Conservation (phyloP, 2,329 filamentous ascomycete species). For the Eutypella sp. region DNA sequence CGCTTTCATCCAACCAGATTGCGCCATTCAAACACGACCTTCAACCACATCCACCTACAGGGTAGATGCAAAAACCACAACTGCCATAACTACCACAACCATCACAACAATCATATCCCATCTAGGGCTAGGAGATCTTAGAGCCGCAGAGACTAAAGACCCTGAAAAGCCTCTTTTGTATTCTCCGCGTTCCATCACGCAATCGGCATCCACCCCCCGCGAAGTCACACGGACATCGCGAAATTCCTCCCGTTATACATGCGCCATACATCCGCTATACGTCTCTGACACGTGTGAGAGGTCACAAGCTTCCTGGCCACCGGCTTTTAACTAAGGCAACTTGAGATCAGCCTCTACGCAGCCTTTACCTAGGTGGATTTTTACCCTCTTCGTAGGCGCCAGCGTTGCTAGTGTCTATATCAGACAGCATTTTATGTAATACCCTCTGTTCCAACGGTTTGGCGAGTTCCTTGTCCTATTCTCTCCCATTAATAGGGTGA, state of each 20-base stretch:
- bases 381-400: not conserved
- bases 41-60: constrained; percentile 21
- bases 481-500: not conserved
- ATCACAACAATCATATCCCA: constrained; percentile 9
- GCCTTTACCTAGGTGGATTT: no score
- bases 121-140: constrained; percentile 12
- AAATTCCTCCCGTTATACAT: not conserved
- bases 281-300: not conserved
- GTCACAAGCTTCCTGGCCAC: not conserved
- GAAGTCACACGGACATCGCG: constrained; percentile 12
- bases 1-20: constrained; percentile 26
- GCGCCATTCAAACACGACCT: constrained; percentile 25
- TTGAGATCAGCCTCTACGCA: no score
- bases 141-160: not conserved
- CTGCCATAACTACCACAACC: no score
- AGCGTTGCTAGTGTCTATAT: not conserved
- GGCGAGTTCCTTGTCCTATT: not conserved
- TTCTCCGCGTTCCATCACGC: constrained; percentile 13
- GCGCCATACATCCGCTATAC: no score
- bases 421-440: not conserved
- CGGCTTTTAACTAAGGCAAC: not conserved
- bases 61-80: no score
- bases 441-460: not conserved
- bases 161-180: not conserved
- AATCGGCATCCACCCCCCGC: no score